Conservation (phyloP, 1,139 yeast genomes). For the Yamadazyma membranifaciens region DNA sequence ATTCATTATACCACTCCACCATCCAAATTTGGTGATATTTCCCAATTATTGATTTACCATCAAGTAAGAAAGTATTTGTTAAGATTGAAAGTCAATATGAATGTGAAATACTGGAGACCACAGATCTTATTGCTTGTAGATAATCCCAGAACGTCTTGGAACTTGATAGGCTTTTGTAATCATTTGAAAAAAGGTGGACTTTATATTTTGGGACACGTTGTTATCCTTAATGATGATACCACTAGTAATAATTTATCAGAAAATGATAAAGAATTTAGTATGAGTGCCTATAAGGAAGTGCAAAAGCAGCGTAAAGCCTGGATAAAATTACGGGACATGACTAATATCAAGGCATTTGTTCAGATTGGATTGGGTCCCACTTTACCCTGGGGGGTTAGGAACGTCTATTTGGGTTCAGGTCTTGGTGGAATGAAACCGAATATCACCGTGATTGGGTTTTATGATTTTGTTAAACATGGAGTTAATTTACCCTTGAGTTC, state of each 20-base stretch:
- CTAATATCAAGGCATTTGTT: constrained; percentile 85
- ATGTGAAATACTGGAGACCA: constrained; percentile 97
- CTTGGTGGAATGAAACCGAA: constrained; percentile 97
- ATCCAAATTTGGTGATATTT: constrained; percentile 96
- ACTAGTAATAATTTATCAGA: constrained; percentile 14
- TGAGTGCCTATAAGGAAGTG: constrained; percentile 56
- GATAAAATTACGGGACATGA: constrained; percentile 74
- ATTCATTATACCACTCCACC: constrained; percentile 94
- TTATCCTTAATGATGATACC: constrained; percentile 53
- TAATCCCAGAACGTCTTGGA: constrained; percentile 90
- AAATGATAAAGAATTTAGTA: constrained; percentile 26
- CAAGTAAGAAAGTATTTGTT: constrained; percentile 90
- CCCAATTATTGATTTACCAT: constrained; percentile 89
- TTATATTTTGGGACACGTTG: constrained; percentile 89
- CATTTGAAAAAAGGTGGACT: constrained; percentile 93
- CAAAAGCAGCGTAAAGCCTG: constrained; percentile 76
- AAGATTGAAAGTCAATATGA: constrained; percentile 76
- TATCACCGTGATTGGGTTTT: constrained; percentile 86
- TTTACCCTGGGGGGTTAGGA: constrained; percentile 94
- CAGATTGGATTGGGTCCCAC: constrained; percentile 88
- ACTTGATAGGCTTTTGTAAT: constrained; percentile 88
- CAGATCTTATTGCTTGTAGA: constrained; percentile 85
- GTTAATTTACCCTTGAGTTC: constrained; percentile 26
- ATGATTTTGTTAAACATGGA: constrained; percentile 55
- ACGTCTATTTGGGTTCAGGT: constrained; percentile 88